These are phyloP conservation scores for Candida boleticola DNA, from an alignment of 805 yeast genomes.

Conservation along the genomic window DNA sequence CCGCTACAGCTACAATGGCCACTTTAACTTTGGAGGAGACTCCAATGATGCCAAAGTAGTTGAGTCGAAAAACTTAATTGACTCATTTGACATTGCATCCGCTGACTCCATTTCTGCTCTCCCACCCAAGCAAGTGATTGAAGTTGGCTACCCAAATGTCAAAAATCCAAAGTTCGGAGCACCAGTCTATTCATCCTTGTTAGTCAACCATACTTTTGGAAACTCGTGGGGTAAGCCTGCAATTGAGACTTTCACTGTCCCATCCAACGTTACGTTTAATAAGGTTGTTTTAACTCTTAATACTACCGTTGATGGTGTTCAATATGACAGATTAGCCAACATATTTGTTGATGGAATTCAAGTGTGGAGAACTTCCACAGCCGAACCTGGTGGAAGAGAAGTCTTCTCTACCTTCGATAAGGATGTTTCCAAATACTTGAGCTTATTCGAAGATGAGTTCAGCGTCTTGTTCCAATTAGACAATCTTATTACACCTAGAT, in stretches of 20 bases:
- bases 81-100: neutral
- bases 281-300: conserved; percentile 53
- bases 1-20: neutral
- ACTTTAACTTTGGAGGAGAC: neutral
- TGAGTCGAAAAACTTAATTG: neutral
- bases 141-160: conserved; percentile 25
- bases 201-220: conserved; percentile 52
- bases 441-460: conserved; percentile 45
- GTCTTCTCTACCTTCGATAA: conserved; percentile 53
- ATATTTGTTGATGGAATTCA: conserved; percentile 61
- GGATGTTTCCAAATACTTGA: conserved; percentile 59
- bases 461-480: conserved; percentile 60
- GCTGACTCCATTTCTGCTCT: neutral
- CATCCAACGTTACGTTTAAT: conserved; percentile 42
- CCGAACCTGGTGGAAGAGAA: conserved; percentile 49
- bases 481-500: conserved; percentile 51
- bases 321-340: conserved; percentile 65
- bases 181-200: conserved; percentile 38
- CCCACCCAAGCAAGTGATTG: conserved; percentile 18
- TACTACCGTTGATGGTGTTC: conserved; percentile 55
- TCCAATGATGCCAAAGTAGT: neutral
- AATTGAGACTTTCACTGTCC: conserved; percentile 39
- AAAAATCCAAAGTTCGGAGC: conserved; percentile 21
- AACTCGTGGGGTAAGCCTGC: conserved; percentile 61
- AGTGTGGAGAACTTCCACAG: conserved; percentile 83